Evolutionary conservation across 1,284 basidiomycete genomes (phyloP).

Genomic region (Pseudozyma tsukubaensis): DNA sequence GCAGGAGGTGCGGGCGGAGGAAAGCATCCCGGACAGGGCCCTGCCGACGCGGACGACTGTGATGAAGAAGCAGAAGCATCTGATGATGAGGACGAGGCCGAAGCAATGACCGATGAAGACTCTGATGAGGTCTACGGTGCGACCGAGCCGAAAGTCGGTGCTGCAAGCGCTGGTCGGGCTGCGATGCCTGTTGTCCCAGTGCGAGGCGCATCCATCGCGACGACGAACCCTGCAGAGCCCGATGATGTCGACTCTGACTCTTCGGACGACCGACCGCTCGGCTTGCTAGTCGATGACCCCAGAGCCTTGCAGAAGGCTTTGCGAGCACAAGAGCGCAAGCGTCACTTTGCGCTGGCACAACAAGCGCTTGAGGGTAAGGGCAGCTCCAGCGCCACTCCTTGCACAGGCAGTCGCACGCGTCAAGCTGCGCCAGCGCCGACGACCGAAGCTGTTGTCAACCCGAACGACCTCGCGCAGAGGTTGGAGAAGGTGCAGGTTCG

Average conservation of each 20-base stretch:
- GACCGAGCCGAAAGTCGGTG: constrained; percentile 6
- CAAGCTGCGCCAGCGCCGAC: constrained; percentile 9
- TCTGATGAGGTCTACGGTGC: constrained; percentile 55
- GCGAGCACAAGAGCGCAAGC: constrained; percentile 43
- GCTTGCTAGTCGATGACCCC: constrained; percentile 50
- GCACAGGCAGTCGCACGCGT: constrained; percentile 14
- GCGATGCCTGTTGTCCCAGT: constrained; percentile 18
- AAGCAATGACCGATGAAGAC: constrained; percentile 48
- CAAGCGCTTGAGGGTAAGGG: constrained; percentile 39
- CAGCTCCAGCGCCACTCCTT: constrained; percentile 14
- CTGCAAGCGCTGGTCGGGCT: constrained; percentile 7
- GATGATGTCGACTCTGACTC: constrained; percentile 43
- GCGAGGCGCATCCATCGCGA: constrained; percentile 16
- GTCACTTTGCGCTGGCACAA: constrained; percentile 39
- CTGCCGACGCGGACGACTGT: constrained; percentile 27
- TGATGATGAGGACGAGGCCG: constrained; percentile 28
- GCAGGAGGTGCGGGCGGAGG: constrained; percentile 42
- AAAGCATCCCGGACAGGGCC: constrained; percentile 22
- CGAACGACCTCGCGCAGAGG: constrained; percentile 35
- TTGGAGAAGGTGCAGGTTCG: constrained; percentile 37
- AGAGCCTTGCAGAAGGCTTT: constrained; percentile 43
- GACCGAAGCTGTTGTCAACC: constrained; percentile 21
- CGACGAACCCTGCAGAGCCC: constrained; percentile 4
- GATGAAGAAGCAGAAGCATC: constrained; percentile 23
- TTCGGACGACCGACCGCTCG: constrained; percentile 47